Percentiles rank a stretch among this genome's conserved stretches.
Evolutionary conservation across 2,329 filamentous ascomycete genomes (phyloP).

Genomic region (Beauveria sp.): DNA sequence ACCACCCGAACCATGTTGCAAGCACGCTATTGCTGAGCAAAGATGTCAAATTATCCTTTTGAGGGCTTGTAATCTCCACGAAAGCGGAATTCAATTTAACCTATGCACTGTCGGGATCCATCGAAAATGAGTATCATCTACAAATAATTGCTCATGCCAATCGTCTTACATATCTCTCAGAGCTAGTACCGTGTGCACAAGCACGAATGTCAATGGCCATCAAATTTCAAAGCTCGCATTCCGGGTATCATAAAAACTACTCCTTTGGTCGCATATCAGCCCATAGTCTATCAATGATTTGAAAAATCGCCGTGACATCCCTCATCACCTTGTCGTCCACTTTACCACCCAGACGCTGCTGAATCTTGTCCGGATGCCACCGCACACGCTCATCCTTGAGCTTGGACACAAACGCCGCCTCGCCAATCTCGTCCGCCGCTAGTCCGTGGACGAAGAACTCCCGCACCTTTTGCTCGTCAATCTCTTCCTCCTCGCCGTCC

Average conservation of each 20-base stretch:
- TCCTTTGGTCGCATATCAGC: slow-evolving; percentile 43
- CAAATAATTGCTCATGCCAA: no score
- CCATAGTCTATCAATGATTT: slow-evolving; percentile 80
- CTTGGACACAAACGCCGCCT: slow-evolving; percentile 36
- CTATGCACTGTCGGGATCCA: no score
- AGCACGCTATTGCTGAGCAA: no score
- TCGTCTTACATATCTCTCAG: no score
- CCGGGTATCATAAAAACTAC: not conserved
- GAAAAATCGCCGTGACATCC: slow-evolving; percentile 82
- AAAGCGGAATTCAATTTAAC: no score
- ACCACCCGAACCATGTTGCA: no score
- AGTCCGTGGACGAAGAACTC: slow-evolving; percentile 56
- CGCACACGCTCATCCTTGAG: slow-evolving; percentile 81
- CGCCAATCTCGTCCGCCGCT: slow-evolving; percentile 34
- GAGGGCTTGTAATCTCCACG: no score
- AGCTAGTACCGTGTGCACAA: no score
- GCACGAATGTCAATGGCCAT: no score
- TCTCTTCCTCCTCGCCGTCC: slow-evolving; percentile 41
- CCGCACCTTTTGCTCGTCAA: slow-evolving; percentile 54
- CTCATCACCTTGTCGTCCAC: slow-evolving; percentile 67
- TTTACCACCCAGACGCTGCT: slow-evolving; percentile 71
- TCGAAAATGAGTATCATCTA: no score
- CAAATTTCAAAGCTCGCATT: no score
- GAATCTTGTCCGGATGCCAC: slow-evolving; percentile 98
- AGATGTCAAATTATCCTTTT: no score